These are phyloP conservation scores for Rosa persica DNA, from an alignment of 306 rosid species.

Conservation along the genomic window DNA sequence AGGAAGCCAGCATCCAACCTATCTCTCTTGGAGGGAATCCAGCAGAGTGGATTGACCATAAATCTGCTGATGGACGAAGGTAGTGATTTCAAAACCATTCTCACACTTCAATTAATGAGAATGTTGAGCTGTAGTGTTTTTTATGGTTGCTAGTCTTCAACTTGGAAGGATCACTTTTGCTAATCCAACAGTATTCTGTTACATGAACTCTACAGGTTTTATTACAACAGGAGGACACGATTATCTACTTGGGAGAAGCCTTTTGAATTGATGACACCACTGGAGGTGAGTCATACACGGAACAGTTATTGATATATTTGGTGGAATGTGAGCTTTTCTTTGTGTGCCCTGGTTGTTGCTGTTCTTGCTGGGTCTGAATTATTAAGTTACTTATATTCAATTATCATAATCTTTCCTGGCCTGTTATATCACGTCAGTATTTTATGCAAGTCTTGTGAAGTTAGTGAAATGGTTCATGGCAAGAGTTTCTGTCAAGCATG, in stretches of 20 bases:
- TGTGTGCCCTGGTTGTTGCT: background rate
- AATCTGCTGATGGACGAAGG: conserved; percentile 83
- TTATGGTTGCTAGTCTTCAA: conserved; percentile 9
- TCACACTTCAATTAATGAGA: background rate
- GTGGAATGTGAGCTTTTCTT: conserved; percentile 13
- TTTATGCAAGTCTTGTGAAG: background rate
- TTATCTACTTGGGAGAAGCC: conserved; percentile 96
- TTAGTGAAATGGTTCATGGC: background rate
- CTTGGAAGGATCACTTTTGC: background rate
- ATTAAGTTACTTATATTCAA: background rate
- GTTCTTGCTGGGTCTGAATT: background rate
- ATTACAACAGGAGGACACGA: conserved; percentile 76
- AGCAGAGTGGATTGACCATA: conserved; percentile 86
- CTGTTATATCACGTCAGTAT: background rate
- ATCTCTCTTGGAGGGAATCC: conserved; percentile 38
- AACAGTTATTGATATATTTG: conserved; percentile 20
- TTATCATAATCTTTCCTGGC: background rate
- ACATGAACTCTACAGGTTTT: conserved; percentile 55
- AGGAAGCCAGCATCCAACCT: conserved; percentile 50
- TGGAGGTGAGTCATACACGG: conserved; percentile 69
- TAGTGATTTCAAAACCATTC: conserved; percentile 32
- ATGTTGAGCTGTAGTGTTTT: conserved; percentile 3
- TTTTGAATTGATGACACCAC: conserved; percentile 77
- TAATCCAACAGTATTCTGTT: background rate
- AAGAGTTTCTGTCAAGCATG: background rate